These are phyloP conservation scores for Diddensiella caesifluorescens DNA, from an alignment of 805 yeast species.

Conservation along the genomic window DNA sequence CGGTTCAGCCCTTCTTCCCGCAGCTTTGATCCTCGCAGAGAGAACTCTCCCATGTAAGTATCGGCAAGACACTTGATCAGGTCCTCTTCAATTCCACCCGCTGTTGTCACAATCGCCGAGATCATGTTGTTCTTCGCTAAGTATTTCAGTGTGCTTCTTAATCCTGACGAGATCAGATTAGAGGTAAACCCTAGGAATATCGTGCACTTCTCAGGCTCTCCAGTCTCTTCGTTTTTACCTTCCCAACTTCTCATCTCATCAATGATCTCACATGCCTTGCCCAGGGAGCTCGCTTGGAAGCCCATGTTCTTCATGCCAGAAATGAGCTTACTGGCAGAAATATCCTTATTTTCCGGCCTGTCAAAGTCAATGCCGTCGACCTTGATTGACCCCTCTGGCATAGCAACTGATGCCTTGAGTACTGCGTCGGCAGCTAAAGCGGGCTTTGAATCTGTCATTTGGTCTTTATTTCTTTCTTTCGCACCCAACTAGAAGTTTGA, in stretches of 20 bases:
- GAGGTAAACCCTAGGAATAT: slow-evolving; percentile 96
- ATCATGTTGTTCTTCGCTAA: slow-evolving; percentile 93
- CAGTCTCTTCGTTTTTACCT: slow-evolving; percentile 62
- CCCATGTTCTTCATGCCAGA: slow-evolving; percentile 92
- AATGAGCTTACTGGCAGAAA: slow-evolving; percentile 74
- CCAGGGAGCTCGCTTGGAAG: slow-evolving; percentile 85
- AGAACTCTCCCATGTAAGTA: slow-evolving; percentile 88
- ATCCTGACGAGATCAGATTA: slow-evolving; percentile 88
- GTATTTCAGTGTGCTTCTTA: slow-evolving; percentile 83
- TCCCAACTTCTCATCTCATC: slow-evolving; percentile 91
- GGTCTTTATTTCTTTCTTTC: too few relatives aligned
- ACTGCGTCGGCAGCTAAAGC: slow-evolving; percentile 86
- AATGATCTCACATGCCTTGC: slow-evolving; percentile 87
- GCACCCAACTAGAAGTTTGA: too few relatives aligned
- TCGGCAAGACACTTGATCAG: slow-evolving; percentile 94
- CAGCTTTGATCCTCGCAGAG: slow-evolving; percentile 70
- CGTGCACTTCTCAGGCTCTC: slow-evolving; percentile 66
- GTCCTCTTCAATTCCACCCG: slow-evolving; percentile 98
- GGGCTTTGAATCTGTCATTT: slow-evolving; percentile 39
- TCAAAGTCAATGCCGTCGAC: slow-evolving; percentile 91
- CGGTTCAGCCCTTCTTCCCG: slow-evolving; percentile 97
- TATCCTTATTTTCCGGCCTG: slow-evolving; percentile 64
- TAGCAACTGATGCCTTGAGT: slow-evolving; percentile 76
- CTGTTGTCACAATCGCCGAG: slow-evolving; percentile 91
- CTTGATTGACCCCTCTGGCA: slow-evolving; percentile 70